Evolutionary conservation across 2,329 filamentous ascomycete species (phyloP).

Genomic region (Helotiales sp.): DNA sequence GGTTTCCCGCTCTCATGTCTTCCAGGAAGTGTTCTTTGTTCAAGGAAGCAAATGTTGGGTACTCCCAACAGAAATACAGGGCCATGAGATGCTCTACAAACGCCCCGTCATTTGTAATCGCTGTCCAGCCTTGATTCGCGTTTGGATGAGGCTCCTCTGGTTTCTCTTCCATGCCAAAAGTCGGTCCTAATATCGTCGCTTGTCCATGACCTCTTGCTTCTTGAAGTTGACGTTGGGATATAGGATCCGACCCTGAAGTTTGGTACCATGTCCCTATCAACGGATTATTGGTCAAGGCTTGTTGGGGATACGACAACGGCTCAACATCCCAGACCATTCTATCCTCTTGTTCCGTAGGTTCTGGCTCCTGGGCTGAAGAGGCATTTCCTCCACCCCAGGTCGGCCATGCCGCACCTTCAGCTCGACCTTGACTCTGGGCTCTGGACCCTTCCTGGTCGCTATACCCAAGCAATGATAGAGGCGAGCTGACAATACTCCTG

Average conservation of each 20-base stretch:
- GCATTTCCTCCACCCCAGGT: conserved; percentile 16
- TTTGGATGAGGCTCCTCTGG: conserved; percentile 74
- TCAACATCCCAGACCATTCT: conserved; percentile 41
- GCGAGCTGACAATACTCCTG: conserved; percentile 52
- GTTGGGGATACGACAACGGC: conserved; percentile 45
- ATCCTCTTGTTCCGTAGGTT: conserved; percentile 25
- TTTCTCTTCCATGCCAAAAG: conserved; percentile 62
- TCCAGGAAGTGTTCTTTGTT: conserved; percentile 52
- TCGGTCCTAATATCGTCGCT: conserved; percentile 62
- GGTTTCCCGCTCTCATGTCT: conserved; percentile 33
- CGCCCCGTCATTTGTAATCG: conserved; percentile 59
- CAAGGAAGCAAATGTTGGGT: conserved; percentile 75
- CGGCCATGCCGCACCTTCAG: conserved; percentile 20
- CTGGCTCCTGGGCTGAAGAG: background rate
- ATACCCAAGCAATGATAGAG: conserved; percentile 49
- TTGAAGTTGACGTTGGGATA: conserved; percentile 22
- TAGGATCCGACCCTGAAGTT: conserved; percentile 14
- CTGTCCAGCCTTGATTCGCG: conserved; percentile 70
- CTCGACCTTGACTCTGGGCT: conserved; percentile 27
- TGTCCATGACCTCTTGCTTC: conserved; percentile 50
- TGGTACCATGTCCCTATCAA: conserved; percentile 48
- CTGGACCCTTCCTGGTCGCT: conserved; percentile 51
- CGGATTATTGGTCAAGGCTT: conserved; percentile 47
- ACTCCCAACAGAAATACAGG: conserved; percentile 77
- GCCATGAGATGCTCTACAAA: conserved; percentile 68